Percentiles rank a stretch among this genome's conserved stretches.
Conservation (phyloP, 2,329 filamentous ascomycete genomes). For the Epichloe brachyelytri region DNA sequence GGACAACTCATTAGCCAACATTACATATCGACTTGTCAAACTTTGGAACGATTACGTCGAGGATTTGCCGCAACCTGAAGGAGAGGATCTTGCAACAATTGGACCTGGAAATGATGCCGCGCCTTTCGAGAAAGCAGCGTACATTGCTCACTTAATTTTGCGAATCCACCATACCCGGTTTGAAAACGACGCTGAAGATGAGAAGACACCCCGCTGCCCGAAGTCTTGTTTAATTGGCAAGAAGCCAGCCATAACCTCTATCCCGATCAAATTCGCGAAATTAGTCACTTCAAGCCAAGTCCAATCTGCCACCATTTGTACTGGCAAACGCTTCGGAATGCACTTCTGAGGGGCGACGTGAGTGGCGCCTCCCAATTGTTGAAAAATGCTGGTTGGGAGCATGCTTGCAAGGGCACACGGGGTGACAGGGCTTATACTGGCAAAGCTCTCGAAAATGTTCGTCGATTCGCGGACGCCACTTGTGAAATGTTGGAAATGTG, state of each 20-base stretch:
- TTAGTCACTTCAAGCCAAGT: conserved; percentile 53
- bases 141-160: conserved; percentile 64
- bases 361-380: conserved; percentile 54
- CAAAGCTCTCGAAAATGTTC: conserved; percentile 63
- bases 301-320: conserved; percentile 66
- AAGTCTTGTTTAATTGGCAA: conserved; percentile 74
- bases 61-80: conserved; percentile 32
- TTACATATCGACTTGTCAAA: conserved; percentile 36
- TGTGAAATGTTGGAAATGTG: conserved; percentile 59
- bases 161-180: conserved; percentile 59
- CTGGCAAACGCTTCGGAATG: conserved; percentile 72
- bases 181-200: conserved; percentile 22
- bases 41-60: conserved; percentile 45
- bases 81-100: conserved; percentile 47
- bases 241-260: conserved; percentile 62
- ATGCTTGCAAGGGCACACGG: conserved; percentile 55
- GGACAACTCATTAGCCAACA: conserved; percentile 41
- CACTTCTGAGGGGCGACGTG: conserved; percentile 65
- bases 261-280: conserved; percentile 49
- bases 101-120: conserved; percentile 50
- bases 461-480: conserved; percentile 56
- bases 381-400: conserved; percentile 62
- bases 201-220: conserved; percentile 49
- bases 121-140: conserved; percentile 62
- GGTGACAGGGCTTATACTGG: conserved; percentile 59